phyloP scores from a whole-genome alignment of 2,329 filamentous ascomycete species.

The Cordyceps farinosa region DNA sequence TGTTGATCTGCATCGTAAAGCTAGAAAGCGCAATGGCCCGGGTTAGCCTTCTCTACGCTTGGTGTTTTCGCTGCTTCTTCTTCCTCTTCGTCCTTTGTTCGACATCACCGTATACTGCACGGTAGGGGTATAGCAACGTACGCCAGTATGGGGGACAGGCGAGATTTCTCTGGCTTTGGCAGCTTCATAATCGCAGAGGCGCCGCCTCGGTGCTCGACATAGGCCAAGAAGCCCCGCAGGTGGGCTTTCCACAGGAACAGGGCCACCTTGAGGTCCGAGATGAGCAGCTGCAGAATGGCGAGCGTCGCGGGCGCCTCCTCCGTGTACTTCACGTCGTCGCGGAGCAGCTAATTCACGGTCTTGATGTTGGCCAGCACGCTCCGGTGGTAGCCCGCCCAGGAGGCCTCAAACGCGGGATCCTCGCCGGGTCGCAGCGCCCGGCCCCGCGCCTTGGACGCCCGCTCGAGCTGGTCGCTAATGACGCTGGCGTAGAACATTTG shows the following conservation, averaged over 20 bases:
- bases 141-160: not conserved
- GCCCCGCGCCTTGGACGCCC: conserved; percentile 4
- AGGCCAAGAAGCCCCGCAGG: not conserved
- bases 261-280: not conserved
- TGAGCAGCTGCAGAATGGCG: conserved; percentile 3
- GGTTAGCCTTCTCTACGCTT: not conserved
- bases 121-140: not conserved
- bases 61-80: not conserved
- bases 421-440: not conserved
- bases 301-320: conserved; percentile 3
- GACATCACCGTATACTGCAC: too few relatives aligned
- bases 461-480: not conserved
- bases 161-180: conserved; percentile 4
- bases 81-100: too few relatives aligned
- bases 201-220: not conserved
- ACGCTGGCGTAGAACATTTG: not conserved
- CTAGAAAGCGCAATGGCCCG: not conserved
- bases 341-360: not conserved
- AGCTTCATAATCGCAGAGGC: not conserved
- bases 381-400: not conserved
- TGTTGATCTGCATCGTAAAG: conserved; percentile 11
- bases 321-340: not conserved
- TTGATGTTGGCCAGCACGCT: not conserved
- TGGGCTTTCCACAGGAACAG: not conserved
- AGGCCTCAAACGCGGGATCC: not conserved